Evolutionary conservation across 495 filamentous ascomycete species (phyloP).

Genomic region (Xylaria nigripes): DNA sequence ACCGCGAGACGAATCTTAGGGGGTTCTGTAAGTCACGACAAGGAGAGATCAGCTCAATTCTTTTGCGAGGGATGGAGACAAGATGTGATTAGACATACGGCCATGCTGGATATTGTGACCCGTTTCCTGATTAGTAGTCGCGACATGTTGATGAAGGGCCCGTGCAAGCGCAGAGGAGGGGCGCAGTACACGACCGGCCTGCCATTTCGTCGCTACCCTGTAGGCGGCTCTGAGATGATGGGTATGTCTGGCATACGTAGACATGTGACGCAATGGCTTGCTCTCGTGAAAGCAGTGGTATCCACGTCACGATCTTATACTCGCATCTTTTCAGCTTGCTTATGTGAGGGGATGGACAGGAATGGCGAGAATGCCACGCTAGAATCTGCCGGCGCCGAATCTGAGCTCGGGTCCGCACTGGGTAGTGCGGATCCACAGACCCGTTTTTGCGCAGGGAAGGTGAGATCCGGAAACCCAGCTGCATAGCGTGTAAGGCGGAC

Average conservation of each 20-base stretch:
- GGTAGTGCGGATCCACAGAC: no score
- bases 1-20: constrained; percentile 47
- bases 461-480: not conserved
- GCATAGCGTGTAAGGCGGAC: not conserved
- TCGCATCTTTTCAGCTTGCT: no score
- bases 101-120: not conserved
- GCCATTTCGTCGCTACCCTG: constrained; percentile 19
- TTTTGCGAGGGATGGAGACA: not conserved
- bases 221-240: constrained; percentile 19
- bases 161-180: constrained; percentile 4
- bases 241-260: constrained; percentile 24
- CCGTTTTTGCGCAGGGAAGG: no score
- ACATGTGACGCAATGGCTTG: constrained; percentile 22
- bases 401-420: no score
- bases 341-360: not conserved
- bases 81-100: not conserved
- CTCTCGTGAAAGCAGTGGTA: constrained; percentile 5
- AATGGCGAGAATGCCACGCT: no score
- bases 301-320: not conserved
- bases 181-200: not conserved
- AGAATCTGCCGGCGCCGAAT: no score
- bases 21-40: not conserved
- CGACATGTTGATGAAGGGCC: constrained; percentile 10
- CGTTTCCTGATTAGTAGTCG: not conserved
- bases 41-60: not conserved